phyloP scores from a whole-genome alignment of 1,284 basidiomycete species.

The Psilocybe mexicana region DNA sequence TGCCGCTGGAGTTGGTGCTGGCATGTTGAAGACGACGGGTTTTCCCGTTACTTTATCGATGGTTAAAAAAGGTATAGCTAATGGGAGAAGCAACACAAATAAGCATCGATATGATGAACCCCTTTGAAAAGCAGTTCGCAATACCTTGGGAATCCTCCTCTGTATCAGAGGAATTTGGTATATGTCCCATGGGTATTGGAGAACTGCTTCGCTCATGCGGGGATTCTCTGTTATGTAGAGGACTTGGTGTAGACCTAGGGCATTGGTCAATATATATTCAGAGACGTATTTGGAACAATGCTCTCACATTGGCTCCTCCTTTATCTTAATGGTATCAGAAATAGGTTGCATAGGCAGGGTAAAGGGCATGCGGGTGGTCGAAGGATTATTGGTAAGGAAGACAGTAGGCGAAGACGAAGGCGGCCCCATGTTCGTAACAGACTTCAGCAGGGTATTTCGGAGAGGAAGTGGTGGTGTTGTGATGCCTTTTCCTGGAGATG shows the following conservation, averaged over 20 bases:
- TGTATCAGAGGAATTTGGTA: slow-evolving; percentile 36
- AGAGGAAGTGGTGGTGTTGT: slow-evolving; percentile 4
- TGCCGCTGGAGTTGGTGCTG: slow-evolving; percentile 11
- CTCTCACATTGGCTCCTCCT: slow-evolving; percentile 15
- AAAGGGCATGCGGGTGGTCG: slow-evolving; percentile 15
- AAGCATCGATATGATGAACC: not conserved
- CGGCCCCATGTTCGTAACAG: slow-evolving; percentile 14
- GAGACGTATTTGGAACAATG: not conserved
- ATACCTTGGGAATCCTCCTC: slow-evolving; percentile 43
- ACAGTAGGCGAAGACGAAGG: slow-evolving; percentile 26
- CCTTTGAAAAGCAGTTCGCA: not conserved
- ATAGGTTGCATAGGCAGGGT: slow-evolving; percentile 19
- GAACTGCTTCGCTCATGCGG: slow-evolving; percentile 2
- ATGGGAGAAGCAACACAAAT: not conserved
- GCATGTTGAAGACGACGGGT: slow-evolving; percentile 16
- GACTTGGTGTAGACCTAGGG: slow-evolving; percentile 12
- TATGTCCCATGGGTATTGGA: slow-evolving; percentile 5
- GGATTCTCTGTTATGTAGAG: not conserved
- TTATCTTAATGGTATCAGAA: slow-evolving; percentile 6
- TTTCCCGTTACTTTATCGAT: slow-evolving; percentile 12
- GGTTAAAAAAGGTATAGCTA: slow-evolving; percentile 15
- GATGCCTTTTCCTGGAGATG: not conserved
- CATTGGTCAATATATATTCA: not conserved
- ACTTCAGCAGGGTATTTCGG: slow-evolving; percentile 17
- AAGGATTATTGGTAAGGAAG: slow-evolving; percentile 11